Conservation (phyloP, 257 asterid genomes). For the Plantago elongata region DNA sequence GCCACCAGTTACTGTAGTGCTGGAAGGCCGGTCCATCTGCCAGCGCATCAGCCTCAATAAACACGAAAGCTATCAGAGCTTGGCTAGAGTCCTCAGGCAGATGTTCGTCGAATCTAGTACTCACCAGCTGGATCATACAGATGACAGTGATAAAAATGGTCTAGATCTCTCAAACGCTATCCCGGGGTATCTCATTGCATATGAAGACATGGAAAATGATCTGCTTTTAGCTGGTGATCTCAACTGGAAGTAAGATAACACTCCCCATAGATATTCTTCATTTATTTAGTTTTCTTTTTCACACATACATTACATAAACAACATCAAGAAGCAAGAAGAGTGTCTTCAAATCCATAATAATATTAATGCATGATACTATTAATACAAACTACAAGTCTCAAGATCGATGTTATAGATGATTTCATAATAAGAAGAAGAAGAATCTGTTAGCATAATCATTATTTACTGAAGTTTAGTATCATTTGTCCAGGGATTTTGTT, state of each 20-base stretch:
- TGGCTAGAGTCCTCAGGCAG: constrained; percentile 56
- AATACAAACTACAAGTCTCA: too few species aligned
- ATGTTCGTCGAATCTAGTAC: constrained; percentile 47
- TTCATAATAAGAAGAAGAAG: too few species aligned
- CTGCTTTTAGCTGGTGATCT: constrained; percentile 82
- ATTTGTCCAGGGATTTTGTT: constrained; percentile 60
- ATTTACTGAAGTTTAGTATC: too few species aligned
- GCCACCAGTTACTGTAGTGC: constrained; percentile 73
- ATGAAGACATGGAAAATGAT: constrained; percentile 81
- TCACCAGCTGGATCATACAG: background rate
- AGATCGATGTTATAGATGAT: too few species aligned
- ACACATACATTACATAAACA: background rate
- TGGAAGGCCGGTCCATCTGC: constrained; percentile 80
- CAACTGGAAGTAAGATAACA: constrained; percentile 58
- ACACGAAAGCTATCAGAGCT: constrained; percentile 51
- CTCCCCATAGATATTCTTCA: too few species aligned
- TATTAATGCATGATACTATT: too few species aligned
- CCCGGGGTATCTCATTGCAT: constrained; percentile 73
- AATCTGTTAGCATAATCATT: too few species aligned
- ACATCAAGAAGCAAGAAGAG: too few species aligned
- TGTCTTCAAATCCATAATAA: too few species aligned
- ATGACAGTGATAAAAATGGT: background rate
- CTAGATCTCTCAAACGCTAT: constrained; percentile 67
- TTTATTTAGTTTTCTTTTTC: background rate
- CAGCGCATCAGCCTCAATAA: constrained; percentile 73